Percentiles rank a stretch among this genome's conserved stretches.
Conservation (phyloP, 2,329 filamentous ascomycete species). For the Colletotrichum sp. region DNA sequence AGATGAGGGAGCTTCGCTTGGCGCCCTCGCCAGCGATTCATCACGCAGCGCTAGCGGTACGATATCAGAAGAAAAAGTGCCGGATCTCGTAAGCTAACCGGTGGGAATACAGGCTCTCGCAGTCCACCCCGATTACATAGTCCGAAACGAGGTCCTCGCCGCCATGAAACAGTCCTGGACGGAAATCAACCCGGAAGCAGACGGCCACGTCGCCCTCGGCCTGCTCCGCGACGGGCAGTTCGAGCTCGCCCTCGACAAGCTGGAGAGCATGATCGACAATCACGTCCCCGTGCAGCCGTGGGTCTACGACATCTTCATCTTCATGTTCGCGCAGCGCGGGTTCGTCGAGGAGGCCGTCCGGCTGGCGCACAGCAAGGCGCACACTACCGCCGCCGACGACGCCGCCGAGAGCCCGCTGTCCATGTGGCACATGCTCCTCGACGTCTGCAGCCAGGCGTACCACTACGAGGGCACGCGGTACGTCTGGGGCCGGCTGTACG, state of each 20-base stretch:
- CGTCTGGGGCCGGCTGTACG: slow-evolving; percentile 66
- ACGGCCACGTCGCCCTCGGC: slow-evolving; percentile 73
- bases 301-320: slow-evolving; percentile 81
- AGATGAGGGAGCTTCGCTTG: slow-evolving; percentile 71
- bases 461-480: slow-evolving; percentile 70
- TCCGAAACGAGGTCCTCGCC: slow-evolving; percentile 73
- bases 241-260: slow-evolving; percentile 76
- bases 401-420: slow-evolving; percentile 41
- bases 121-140: slow-evolving; percentile 83
- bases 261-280: slow-evolving; percentile 70
- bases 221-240: slow-evolving; percentile 82
- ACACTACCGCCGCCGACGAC: slow-evolving; percentile 27
- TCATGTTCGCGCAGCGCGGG: slow-evolving; percentile 71
- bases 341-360: slow-evolving; percentile 80
- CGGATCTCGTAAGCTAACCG: not conserved
- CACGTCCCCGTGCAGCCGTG: slow-evolving; percentile 66
- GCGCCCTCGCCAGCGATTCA: slow-evolving; percentile 70
- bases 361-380: slow-evolving; percentile 65
- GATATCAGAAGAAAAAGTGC: not conserved
- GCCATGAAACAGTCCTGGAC: slow-evolving; percentile 79
- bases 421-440: slow-evolving; percentile 77
- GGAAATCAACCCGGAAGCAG: slow-evolving; percentile 64
- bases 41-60: slow-evolving; percentile 72
- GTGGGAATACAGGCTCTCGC: slow-evolving; percentile 63
- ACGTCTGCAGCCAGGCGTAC: slow-evolving; percentile 69